Evolutionary conservation across 2,329 filamentous ascomycete species (phyloP).

Genomic region (Sarocladium brachiariae): DNA sequence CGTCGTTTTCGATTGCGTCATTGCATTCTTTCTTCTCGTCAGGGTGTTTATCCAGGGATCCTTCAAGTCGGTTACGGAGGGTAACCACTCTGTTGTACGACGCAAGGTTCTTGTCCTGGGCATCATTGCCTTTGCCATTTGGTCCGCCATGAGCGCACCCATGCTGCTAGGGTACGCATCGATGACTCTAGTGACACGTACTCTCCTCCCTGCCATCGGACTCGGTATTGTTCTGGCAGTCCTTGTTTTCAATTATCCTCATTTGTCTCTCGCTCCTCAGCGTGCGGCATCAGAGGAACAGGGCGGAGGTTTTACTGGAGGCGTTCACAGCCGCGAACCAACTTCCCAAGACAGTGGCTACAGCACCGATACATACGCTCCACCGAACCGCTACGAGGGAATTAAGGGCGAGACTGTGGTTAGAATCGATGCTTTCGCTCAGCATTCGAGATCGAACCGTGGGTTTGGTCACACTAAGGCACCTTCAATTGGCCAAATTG

Average conservation of each 20-base stretch:
- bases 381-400: slow-evolving; percentile 42
- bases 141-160: slow-evolving; percentile 47
- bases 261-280: background rate
- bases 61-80: slow-evolving; percentile 24
- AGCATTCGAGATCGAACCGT: background rate
- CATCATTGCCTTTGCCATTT: slow-evolving; percentile 40
- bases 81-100: slow-evolving; percentile 20
- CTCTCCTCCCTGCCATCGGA: slow-evolving; percentile 43
- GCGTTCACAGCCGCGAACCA: background rate
- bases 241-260: background rate
- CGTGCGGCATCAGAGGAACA: background rate
- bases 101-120: slow-evolving; percentile 35
- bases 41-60: slow-evolving; percentile 32
- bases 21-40: slow-evolving; percentile 35
- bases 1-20: slow-evolving; percentile 37
- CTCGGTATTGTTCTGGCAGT: slow-evolving; percentile 43
- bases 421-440: slow-evolving; percentile 14
- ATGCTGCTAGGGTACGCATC: slow-evolving; percentile 41
- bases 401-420: slow-evolving; percentile 36
- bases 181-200: slow-evolving; percentile 37
- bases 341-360: slow-evolving; percentile 16
- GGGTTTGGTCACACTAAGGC: background rate
- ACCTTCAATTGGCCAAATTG: slow-evolving; percentile 4
- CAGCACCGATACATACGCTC: slow-evolving; percentile 36
- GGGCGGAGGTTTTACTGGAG: background rate